Evolutionary conservation across 495 filamentous ascomycete species (phyloP), one percentile per base, ranked within the genome.

Genomic region (Astrocystis sublimbata): DNA sequence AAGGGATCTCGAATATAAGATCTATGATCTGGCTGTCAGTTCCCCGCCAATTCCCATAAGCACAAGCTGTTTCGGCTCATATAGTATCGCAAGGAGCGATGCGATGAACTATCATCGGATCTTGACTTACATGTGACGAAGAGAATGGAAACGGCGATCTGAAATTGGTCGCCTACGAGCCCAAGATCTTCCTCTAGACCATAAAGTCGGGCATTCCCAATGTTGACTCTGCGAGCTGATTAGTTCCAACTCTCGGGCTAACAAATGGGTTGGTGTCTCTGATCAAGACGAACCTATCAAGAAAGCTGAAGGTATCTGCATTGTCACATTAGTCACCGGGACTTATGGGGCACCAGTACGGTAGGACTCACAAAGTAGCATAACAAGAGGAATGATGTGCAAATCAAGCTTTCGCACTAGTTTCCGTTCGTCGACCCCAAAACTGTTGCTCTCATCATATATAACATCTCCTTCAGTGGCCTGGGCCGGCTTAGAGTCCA

Each of bases 171-270:
- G 15, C 83, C 81, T 6, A 75, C 70, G 46, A 91, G 69, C 1
- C 80, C 76, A 7, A 93, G 77, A 61, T 92, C 89, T 52, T 82
- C 76, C 74, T 90, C 88, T 52, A 93, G 58, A 7, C 78, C 78
- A 64, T 91, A 92, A 28, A 92, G 75, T 8, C 86, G 78, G 10
- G 88, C 87, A 75, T 91, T 91, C 58, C 89, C 89, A 62, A 93
- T 92, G 67, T 92, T 92, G 23, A 92, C 89, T 64, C 78, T 82
- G 31, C 13, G 1, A 41, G 9, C 63, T 53, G 13, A 38, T 61
- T 15, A 53, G 35, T 15, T 9, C 12, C 38, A 23, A 33, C 12
- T 19, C 35, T 4, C 23, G 19, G 28, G 30, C 23, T n/a, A 26
- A 4, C 6, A 30, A 42, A 35, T 24, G 12, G n/a, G 9, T 19